These are phyloP conservation scores for Citrus glauca DNA, from an alignment of 345 rosid species.

Conservation along the genomic window DNA sequence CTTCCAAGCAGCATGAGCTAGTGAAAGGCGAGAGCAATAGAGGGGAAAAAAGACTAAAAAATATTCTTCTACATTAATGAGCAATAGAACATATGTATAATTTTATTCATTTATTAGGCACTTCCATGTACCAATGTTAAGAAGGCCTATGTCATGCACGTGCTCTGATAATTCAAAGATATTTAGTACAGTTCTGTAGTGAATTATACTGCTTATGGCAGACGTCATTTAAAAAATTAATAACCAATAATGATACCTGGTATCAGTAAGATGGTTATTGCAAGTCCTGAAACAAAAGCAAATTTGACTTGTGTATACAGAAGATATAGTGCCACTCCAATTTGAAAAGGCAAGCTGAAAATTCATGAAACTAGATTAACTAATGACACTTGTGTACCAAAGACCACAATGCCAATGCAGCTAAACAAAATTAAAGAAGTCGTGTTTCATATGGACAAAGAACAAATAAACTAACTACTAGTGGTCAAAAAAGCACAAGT, in stretches of 20 bases:
- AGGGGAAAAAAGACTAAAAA: background rate
- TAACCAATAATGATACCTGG: slow-evolving; percentile 50
- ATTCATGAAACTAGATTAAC: background rate
- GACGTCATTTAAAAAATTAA: slow-evolving; percentile 1
- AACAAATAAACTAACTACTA: background rate
- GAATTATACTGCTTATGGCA: background rate
- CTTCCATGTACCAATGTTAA: background rate
- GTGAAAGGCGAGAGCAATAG: background rate
- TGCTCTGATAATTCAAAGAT: background rate
- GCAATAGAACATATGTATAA: background rate
- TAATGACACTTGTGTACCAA: background rate
- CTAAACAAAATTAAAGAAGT: background rate
- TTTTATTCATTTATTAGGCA: background rate
- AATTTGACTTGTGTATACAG: slow-evolving; percentile 86
- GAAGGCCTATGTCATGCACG: background rate
- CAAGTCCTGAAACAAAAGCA: slow-evolving; percentile 83
- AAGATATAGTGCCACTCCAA: slow-evolving; percentile 80
- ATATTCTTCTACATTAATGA: background rate
- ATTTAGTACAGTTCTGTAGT: background rate
- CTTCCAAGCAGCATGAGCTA: background rate
- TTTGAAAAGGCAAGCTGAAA: slow-evolving; percentile 93
- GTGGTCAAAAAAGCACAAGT: background rate
- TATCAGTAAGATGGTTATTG: slow-evolving; percentile 68
- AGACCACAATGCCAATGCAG: background rate
- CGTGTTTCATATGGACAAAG: background rate